Evolutionary conservation across 352 stramenopile species (phyloP), one percentile per base, ranked within the genome.

Genomic region (Aphanomyces cochlioides): DNA sequence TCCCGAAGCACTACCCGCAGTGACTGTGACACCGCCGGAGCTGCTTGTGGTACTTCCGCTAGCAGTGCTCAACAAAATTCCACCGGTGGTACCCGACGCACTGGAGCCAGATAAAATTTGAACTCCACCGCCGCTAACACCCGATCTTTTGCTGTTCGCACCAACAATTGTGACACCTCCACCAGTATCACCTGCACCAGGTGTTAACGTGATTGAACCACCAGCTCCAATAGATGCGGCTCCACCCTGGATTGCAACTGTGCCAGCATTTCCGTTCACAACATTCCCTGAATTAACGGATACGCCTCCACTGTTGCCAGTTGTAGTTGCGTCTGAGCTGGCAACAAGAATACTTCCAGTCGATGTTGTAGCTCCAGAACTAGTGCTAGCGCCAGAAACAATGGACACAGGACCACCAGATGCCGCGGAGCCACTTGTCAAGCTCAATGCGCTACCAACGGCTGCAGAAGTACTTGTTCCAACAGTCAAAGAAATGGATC

Each of bases 391-490:
- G 13, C 54, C 54, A 41, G 54, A 61, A 13, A n/a, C 12, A 10
- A 61, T 41, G 28, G n/a, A 45, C 17, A 61, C 8, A 40, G 7
- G 19, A n/a, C 54, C 54, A 43, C 54, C 54, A 72, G 40, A 57
- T 75, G 48, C 37, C 67, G 60, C 47, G 65, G 45, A 45, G 28
- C 67, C 47, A 56, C 57, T 75, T 39, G 66, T 75, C 56, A 83
- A 15, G 10, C 53, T 72, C 7, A 85, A 76, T 21, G 71, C 79
- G 10, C 71, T 74, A 53, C 65, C 76, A 72, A 72, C 74, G 38
- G 74, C 28, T 56, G 73, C 56, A 69, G 76, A 76, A 45, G 21
- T 78, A 36, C 74, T 78, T 56, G 50, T 75, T 34, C 76, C 74
- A 67, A 73, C 77, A 34, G 47, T 69, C 21, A 79, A 7, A 70